Evolutionary conservation across 2,329 filamentous ascomycete genomes (phyloP).

Genomic region (Verticillium albo-atrum): DNA sequence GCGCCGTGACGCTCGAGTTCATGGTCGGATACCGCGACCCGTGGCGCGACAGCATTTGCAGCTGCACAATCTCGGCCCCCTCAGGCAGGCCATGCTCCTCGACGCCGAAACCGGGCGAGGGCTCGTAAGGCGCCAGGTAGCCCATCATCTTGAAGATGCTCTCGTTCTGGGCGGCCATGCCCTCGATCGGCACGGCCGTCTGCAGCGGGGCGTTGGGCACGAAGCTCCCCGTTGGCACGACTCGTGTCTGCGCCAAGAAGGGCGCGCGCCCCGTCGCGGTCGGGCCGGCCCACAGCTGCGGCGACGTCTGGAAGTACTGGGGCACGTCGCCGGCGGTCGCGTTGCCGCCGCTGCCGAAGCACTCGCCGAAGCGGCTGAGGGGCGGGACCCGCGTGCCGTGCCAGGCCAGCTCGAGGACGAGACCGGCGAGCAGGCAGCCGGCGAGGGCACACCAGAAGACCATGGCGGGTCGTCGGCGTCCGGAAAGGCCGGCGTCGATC

Average conservation of each 20-base stretch:
- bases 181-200: slow-evolving; percentile 63
- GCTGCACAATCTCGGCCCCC: slow-evolving; percentile 64
- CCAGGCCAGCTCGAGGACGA: slow-evolving; percentile 27
- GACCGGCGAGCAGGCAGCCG: slow-evolving; percentile 28
- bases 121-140: slow-evolving; percentile 64
- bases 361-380: slow-evolving; percentile 11
- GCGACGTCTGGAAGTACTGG: slow-evolving; percentile 59
- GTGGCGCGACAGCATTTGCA: slow-evolving; percentile 70
- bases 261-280: slow-evolving; percentile 66
- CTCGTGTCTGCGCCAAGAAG: slow-evolving; percentile 68
- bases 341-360: slow-evolving; percentile 18
- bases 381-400: slow-evolving; percentile 8
- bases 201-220: slow-evolving; percentile 67
- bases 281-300: slow-evolving; percentile 58
- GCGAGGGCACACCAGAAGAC: slow-evolving; percentile 20
- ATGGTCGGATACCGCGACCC: slow-evolving; percentile 69
- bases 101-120: slow-evolving; percentile 70
- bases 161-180: slow-evolving; percentile 48
- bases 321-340: slow-evolving; percentile 39
- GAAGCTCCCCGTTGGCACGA: slow-evolving; percentile 60
- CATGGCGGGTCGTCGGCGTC: slow-evolving; percentile 13
- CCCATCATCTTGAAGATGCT: slow-evolving; percentile 71
- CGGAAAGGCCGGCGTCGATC: slow-evolving; percentile 2
- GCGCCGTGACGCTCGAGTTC: slow-evolving; percentile 47
- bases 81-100: slow-evolving; percentile 64